These are phyloP conservation scores for Endoconidiophora polonica DNA, from an alignment of 2,329 filamentous ascomycete genomes.

Conservation along the genomic window DNA sequence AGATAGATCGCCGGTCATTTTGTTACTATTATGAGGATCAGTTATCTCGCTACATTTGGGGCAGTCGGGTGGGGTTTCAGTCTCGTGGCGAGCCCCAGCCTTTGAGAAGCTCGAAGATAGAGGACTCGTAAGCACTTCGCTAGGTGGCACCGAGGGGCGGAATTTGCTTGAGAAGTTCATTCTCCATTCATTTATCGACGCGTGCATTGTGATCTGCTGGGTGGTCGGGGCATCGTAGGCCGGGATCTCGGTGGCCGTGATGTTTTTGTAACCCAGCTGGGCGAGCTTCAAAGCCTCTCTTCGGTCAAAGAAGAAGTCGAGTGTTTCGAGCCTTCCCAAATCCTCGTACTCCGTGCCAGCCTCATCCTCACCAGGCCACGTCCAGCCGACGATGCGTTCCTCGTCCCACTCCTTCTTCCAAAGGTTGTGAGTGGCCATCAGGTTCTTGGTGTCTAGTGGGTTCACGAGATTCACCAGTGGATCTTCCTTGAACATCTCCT, in stretches of 20 bases:
- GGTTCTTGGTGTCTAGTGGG: too few species aligned
- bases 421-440: too few species aligned
- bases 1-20: too few species aligned
- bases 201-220: too few species aligned
- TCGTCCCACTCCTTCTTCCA: neutral
- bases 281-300: neutral
- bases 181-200: too few species aligned
- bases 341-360: neutral
- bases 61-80: too few species aligned
- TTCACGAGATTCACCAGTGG: too few species aligned
- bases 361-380: slow-evolving; percentile 8
- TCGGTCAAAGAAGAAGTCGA: slow-evolving; percentile 3
- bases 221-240: too few species aligned
- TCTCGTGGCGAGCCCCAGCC: neutral
- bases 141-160: neutral
- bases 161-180: too few species aligned
- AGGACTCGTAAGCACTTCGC: neutral
- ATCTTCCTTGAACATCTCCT: too few species aligned
- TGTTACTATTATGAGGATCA: too few species aligned
- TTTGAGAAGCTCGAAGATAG: neutral
- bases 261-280: neutral
- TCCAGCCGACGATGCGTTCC: slow-evolving; percentile 6
- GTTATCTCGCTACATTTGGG: too few species aligned
- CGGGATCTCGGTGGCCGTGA: neutral
- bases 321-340: neutral